Conservation (phyloP, 1,284 basidiomycete genomes). For the Malassezia obtusa region DNA sequence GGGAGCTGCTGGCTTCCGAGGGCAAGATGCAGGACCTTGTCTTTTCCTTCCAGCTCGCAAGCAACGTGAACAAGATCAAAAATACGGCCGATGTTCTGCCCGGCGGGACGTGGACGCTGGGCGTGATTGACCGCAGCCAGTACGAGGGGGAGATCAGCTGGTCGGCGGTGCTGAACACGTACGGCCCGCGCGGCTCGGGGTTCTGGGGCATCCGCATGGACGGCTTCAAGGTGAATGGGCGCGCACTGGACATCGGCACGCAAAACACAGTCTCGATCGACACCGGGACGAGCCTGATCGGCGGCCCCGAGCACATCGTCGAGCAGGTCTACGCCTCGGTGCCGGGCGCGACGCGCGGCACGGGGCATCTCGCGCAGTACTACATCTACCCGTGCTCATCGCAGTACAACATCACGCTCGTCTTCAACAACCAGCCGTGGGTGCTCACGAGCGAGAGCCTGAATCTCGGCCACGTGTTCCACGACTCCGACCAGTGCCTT, state of each 20-base stretch:
- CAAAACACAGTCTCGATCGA: constrained; percentile 30
- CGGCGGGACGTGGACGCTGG: constrained; percentile 50
- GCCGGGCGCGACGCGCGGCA: constrained; percentile 18
- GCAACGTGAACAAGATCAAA: constrained; percentile 45
- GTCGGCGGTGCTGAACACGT: constrained; percentile 39
- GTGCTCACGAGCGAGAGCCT: constrained; percentile 24
- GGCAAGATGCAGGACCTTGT: constrained; percentile 50
- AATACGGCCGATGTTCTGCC: constrained; percentile 20
- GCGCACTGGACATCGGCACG: constrained; percentile 15
- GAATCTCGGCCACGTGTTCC: neutral
- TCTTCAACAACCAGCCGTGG: constrained; percentile 30
- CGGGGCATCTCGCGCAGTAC: constrained; percentile 20
- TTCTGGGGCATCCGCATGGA: constrained; percentile 47
- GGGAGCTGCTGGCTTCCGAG: constrained; percentile 56
- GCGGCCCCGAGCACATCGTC: constrained; percentile 28
- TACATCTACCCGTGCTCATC: constrained; percentile 32
- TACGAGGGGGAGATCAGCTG: constrained; percentile 49
- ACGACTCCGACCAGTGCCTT: constrained; percentile 20
- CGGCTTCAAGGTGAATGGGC: constrained; percentile 17
- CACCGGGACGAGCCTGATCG: constrained; percentile 39
- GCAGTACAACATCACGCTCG: constrained; percentile 23
- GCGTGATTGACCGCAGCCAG: constrained; percentile 46
- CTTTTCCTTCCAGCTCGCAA: constrained; percentile 50
- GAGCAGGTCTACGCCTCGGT: constrained; percentile 27
- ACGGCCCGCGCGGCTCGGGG: constrained; percentile 36